Evolutionary conservation across 2,329 filamentous ascomycete genomes (phyloP).

Genomic region (Fusarium armeniacum): DNA sequence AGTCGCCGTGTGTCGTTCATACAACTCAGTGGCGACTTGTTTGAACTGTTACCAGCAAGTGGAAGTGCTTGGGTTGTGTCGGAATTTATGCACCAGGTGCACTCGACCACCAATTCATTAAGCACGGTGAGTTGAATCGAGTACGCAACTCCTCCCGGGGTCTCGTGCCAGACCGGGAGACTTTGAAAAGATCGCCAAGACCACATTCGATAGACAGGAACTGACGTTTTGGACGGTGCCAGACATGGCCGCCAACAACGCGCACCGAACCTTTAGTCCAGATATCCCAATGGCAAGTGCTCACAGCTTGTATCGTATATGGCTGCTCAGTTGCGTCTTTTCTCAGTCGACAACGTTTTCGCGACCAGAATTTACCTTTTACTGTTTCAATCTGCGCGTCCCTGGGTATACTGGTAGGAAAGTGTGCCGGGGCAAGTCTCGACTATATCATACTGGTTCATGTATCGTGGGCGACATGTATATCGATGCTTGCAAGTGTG

Average conservation of each 20-base stretch:
- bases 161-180: conserved; percentile 1
- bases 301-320: conserved; percentile 45
- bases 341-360: conserved; percentile 41
- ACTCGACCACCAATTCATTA: conserved; percentile 22
- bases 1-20: conserved; percentile 32
- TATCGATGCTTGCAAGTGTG: conserved; percentile 45
- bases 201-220: conserved; percentile 26
- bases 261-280: conserved; percentile 27
- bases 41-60: conserved; percentile 44
- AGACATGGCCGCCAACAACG: conserved; percentile 36
- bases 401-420: conserved; percentile 35
- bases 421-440: conserved; percentile 38
- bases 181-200: neutral
- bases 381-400: conserved; percentile 42
- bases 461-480: conserved; percentile 47
- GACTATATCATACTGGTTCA: conserved; percentile 46
- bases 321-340: conserved; percentile 48
- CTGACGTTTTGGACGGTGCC: conserved; percentile 34
- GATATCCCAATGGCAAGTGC: conserved; percentile 41
- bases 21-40: conserved; percentile 30
- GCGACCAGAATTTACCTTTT: conserved; percentile 35
- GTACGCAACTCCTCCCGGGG: neutral
- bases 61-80: conserved; percentile 45
- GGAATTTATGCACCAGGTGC: conserved; percentile 38
- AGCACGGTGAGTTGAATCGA: conserved; percentile 38